Percentiles rank a stretch among this genome's conserved stretches.
These are phyloP conservation scores for Melampsora americana DNA, from an alignment of 1,284 basidiomycete species.

Conservation along the genomic window DNA sequence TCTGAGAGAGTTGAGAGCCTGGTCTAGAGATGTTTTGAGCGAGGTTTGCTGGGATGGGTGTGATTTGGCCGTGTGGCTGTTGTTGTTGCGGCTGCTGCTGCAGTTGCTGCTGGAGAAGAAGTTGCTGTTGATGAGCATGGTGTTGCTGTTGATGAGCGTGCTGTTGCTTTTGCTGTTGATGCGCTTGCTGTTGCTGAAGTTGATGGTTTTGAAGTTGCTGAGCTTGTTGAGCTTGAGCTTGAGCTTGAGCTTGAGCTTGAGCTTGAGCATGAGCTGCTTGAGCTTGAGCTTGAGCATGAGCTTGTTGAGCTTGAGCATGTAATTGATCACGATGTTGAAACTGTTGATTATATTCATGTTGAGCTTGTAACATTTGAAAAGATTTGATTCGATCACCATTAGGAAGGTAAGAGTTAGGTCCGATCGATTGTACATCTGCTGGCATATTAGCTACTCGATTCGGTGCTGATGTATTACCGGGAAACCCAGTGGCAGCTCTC, in stretches of 20 bases:
- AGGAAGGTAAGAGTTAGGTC: not conserved
- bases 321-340: not conserved
- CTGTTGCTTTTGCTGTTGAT: not conserved
- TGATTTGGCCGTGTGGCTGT: not conserved
- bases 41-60: not conserved
- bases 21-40: slow-evolving; percentile 9
- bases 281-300: slow-evolving; percentile 5
- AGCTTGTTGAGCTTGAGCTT: not conserved
- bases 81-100: slow-evolving; percentile 5
- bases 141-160: slow-evolving; percentile 19
- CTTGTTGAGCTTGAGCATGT: slow-evolving; percentile 7
- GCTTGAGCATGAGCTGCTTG: slow-evolving; percentile 4
- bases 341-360: not conserved
- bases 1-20: not conserved
- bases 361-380: not conserved
- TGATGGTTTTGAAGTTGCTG: not conserved
- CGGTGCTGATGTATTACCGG: not conserved
- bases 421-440: not conserved
- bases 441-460: slow-evolving; percentile 7
- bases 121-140: not conserved
- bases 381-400: not conserved
- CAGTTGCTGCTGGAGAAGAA: not conserved
- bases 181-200: slow-evolving; percentile 5
- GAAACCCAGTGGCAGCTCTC: slow-evolving; percentile 3
- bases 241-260: not conserved